These are phyloP conservation scores for Firmiana major DNA, from an alignment of 345 rosid species.

Conservation along the genomic window DNA sequence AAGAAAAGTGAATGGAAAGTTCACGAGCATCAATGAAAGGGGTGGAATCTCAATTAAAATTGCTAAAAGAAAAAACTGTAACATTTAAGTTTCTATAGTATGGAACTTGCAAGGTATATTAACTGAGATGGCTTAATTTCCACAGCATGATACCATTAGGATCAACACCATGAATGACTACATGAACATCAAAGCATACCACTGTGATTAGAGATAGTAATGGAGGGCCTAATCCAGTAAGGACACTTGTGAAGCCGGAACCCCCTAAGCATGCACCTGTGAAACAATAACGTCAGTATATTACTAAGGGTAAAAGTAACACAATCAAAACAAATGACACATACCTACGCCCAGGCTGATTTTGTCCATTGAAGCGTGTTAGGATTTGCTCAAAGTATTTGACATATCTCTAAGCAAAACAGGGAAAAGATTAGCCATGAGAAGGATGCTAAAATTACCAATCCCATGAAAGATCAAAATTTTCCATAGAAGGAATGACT, in stretches of 20 bases:
- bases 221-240: conserved; percentile 87
- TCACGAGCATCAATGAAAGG: not conserved
- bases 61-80: not conserved
- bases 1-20: not conserved
- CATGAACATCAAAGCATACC: conserved; percentile 38
- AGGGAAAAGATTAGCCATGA: conserved; percentile 13
- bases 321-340: conserved; percentile 10
- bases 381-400: conserved; percentile 63
- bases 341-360: conserved; percentile 75
- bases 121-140: not conserved
- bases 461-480: conserved; percentile 14
- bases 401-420: conserved; percentile 61
- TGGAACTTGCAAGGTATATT: not conserved
- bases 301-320: conserved; percentile 12
- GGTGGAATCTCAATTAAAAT: not conserved
- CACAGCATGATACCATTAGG: not conserved
- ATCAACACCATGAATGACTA: not conserved
- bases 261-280: conserved; percentile 91
- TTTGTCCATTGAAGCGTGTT: conserved; percentile 56
- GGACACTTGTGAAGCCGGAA: conserved; percentile 87
- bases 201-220: conserved; percentile 69
- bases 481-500: conserved; percentile 29
- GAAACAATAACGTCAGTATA: conserved; percentile 16
- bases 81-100: not conserved
- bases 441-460: conserved; percentile 10